Percentiles rank a stretch among this genome's conserved stretches.
phyloP scores from a whole-genome alignment of 2,329 filamentous ascomycete species.

The Xylaria sp. region DNA sequence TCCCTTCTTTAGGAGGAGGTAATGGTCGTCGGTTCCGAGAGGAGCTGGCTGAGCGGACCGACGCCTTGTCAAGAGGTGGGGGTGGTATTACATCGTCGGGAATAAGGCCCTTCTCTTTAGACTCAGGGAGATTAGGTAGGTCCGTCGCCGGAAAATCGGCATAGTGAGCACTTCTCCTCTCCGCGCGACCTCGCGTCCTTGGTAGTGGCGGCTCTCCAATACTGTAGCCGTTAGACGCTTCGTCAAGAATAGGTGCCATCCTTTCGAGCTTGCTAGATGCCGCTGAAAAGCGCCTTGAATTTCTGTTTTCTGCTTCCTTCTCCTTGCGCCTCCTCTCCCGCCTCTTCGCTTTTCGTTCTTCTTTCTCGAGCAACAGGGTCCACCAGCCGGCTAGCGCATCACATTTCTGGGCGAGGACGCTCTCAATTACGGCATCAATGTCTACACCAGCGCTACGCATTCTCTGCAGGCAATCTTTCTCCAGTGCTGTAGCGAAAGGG shows the following conservation, averaged over 20 bases:
- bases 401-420: constrained; percentile 88
- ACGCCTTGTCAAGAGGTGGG: constrained; percentile 82
- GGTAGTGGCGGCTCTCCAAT: constrained; percentile 64
- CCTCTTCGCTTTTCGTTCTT: constrained; percentile 84
- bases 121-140: constrained; percentile 80
- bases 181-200: constrained; percentile 78
- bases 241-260: constrained; percentile 78
- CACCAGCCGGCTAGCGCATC: constrained; percentile 96
- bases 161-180: constrained; percentile 77
- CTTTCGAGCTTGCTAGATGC: constrained; percentile 88
- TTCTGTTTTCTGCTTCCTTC: constrained; percentile 82
- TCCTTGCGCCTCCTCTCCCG: constrained; percentile 87
- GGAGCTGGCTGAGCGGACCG: constrained; percentile 78
- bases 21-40: constrained; percentile 79
- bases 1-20: constrained; percentile 86
- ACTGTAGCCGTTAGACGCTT: constrained; percentile 71
- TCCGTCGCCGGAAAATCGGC: constrained; percentile 75
- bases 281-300: constrained; percentile 83
- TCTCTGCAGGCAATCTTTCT: constrained; percentile 89
- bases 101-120: constrained; percentile 56
- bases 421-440: constrained; percentile 93
- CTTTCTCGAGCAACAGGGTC: constrained; percentile 93
- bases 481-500: constrained; percentile 85
- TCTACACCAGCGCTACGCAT: constrained; percentile 96
- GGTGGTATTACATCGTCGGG: constrained; percentile 66